Conservation (phyloP, 2,329 filamentous ascomycete genomes). For the Rugonectria rugulosa region DNA sequence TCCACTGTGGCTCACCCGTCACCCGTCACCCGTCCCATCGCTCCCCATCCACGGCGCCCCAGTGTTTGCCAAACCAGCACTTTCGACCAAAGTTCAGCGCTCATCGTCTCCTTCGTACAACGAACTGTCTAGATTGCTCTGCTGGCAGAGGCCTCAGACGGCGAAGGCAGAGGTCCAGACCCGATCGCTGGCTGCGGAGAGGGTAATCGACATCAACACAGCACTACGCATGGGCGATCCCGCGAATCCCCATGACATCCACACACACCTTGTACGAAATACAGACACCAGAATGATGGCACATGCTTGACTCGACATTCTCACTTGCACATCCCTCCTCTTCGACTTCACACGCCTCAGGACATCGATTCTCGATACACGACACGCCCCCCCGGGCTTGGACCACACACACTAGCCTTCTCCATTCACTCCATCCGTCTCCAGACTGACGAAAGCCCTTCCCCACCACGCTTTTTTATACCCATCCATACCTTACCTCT, state of each 20-base stretch:
- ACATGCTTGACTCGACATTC: constrained; percentile 33
- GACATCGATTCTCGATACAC: constrained; percentile 39
- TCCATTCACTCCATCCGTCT: constrained; percentile 15
- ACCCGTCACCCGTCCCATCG: constrained; percentile 7
- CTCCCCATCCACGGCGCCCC: constrained; percentile 7
- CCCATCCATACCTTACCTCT: constrained; percentile 22
- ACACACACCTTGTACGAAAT: background rate
- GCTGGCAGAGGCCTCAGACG: background rate
- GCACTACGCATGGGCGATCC: constrained; percentile 16
- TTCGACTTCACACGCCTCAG: constrained; percentile 25
- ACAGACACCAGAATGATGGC: too few species aligned
- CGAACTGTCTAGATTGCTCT: background rate
- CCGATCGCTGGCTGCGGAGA: background rate
- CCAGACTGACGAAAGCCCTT: constrained; percentile 19
- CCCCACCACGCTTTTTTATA: constrained; percentile 20
- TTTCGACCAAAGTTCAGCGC: background rate
- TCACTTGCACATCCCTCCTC: constrained; percentile 22
- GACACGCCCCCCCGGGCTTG: constrained; percentile 37
- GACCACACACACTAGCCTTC: constrained; percentile 18
- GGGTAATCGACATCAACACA: constrained; percentile 7
- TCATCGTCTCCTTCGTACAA: background rate
- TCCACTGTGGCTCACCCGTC: constrained; percentile 15
- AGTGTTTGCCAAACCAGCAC: constrained; percentile 8
- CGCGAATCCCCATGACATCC: background rate
- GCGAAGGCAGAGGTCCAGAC: background rate